These are phyloP conservation scores for Trichophyton schoenleinii DNA, from an alignment of 2,329 filamentous ascomycete species.

Conservation along the genomic window DNA sequence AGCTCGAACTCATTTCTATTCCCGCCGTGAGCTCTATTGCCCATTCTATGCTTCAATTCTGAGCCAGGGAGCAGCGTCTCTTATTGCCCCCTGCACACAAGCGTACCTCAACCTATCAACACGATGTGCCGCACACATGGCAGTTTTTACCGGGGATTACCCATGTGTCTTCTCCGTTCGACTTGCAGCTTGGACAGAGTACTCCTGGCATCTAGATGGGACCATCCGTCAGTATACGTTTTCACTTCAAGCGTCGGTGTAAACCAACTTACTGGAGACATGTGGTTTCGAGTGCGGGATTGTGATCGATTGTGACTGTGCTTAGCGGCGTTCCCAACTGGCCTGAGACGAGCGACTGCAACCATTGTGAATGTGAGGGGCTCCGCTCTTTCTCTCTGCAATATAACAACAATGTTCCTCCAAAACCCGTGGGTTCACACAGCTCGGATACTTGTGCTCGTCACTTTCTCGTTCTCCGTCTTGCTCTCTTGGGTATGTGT, in stretches of 20 bases:
- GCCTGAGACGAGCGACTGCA: neutral
- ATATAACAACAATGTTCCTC: neutral
- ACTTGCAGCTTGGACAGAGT: constrained; percentile 29
- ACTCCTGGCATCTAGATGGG: constrained; percentile 33
- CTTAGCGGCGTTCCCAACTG: neutral
- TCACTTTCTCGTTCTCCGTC: neutral
- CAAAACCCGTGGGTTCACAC: neutral
- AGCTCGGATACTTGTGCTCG: neutral
- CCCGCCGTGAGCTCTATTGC: neutral
- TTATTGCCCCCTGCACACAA: neutral
- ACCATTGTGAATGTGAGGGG: neutral
- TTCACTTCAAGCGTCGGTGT: neutral
- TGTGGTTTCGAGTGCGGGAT: constrained; percentile 1
- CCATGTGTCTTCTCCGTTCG: constrained; percentile 29
- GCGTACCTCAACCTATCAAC: constrained; percentile 8
- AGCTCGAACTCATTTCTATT: neutral
- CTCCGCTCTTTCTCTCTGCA: neutral
- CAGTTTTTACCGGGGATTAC: constrained; percentile 37
- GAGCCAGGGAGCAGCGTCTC: neutral
- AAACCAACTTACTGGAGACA: constrained; percentile 13
- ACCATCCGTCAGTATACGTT: neutral
- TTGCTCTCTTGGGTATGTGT: neutral
- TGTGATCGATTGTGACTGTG: neutral
- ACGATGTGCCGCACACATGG: constrained; percentile 27
- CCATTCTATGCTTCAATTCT: neutral